Base-by-base conservation (phyloP, 2,329 filamentous ascomycete genomes). In the Penicillium paneum region DNA sequence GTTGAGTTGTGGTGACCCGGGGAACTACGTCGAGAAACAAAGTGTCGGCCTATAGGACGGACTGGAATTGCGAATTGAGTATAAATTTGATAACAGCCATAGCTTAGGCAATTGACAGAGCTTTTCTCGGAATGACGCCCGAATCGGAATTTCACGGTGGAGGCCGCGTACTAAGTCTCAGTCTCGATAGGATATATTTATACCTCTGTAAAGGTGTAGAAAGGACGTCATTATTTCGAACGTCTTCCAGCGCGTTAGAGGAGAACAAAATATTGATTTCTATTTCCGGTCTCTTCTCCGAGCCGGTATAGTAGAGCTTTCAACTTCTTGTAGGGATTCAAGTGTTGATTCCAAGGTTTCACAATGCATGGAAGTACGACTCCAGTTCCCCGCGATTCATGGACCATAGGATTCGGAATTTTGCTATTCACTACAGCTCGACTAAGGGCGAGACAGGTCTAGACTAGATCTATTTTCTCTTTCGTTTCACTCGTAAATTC, bases 341-440 rank as follows among this genome's bases (percentile, higher is more conserved):
- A 6, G 34, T 43, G 54, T 54, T 34, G 41, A 36, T 41, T 24
- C 32, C 13, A 19, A 15, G 36, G 57, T 62, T 54, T 47, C 56
- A 59, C 58, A 47, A 39, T 56, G 53, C 52, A 49, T 58, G 54
- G 59, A 58, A 61, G 56, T 57, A 47, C 40, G 32, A 58, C 49
- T 50, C 54, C 51, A 45, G 57, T 62, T 59, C 58, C 61, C 57
- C 58, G 55, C 57, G 51, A 55, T 56, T 61, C 52, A 57, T 59
- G 59, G 52, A 46, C 48, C 52, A 57, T 34, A 48, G 17, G 44
- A 40, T 58, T 64, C 29, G 24, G 36, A 57, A 60, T 19, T 31
- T 24, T 46, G 31, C 40, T 39, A 49, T 52, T 40, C 39, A 55
- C 53, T 49, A 55, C 48, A 54, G 52, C 55, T 56, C 50, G 24